Evolutionary conservation across 192 early-diverging fungal species (phyloP), one percentile per base, ranked within the genome.

Genomic region (Gamsiella multidivaricata): DNA sequence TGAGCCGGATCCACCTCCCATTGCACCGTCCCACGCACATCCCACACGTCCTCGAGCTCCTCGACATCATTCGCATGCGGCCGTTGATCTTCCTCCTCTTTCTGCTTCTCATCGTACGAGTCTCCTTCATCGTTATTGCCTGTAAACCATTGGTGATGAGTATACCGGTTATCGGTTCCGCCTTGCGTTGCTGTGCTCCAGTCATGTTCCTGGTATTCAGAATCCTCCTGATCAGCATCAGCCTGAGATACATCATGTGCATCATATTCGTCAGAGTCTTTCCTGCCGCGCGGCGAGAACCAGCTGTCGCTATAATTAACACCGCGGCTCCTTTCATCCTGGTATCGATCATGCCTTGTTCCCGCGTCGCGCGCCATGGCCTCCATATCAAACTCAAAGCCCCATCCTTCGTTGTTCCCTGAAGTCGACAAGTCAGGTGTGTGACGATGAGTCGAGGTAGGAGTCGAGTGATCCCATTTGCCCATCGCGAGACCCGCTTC

Each of bases 321-420:
- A n/a, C n/a, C n/a, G n/a, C n/a, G n/a, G n/a, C n/a, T n/a, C n/a
- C 52, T 54, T 54, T 28, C 28, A 29, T 7, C 6, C 28, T 39
- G 23, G 20, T 37, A 51, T 22, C n/a, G 31, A 0, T 37, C 4
- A 0, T 29, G 22, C 45, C 9, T 34, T 5, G 5, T 20, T 28
- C 25, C 32, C n/a, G 51, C 20, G 14, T 49, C 46, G 14, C 36
- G 50, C 2, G 61, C 31, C 70, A 73, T 65, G 33, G 55, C 70
- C 5, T 73, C 70, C 5, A 55, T 11, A 18, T 73, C 61, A 57
- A 61, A 59, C 12, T 59, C 70, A 34, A 73, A 73, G 4, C 70
- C 62, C 70, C 70, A 73, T 20, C 42, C 43, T 14, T 62, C 46
- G 36, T 51, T 34, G 15, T 59, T 25, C 33, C 33, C 20, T 29